Base-by-base conservation (phyloP, 1,284 basidiomycete species). In the Lentinus polychrous region DNA sequence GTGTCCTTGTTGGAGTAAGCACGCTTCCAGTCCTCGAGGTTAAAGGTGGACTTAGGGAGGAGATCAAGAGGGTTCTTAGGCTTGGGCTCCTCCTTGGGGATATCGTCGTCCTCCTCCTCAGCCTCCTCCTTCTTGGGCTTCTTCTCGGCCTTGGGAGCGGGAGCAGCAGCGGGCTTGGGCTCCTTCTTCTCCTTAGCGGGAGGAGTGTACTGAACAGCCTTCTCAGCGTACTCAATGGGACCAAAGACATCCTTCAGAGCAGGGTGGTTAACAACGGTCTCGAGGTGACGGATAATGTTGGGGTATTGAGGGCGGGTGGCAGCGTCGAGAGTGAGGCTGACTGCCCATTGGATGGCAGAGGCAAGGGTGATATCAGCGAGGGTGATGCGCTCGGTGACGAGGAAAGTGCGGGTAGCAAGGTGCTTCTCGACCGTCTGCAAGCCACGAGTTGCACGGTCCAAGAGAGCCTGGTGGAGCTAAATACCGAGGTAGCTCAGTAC, bases 1-100 rank as follows among this genome's bases (percentile, higher is more conserved):
- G 94, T 97, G 49, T 97, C 94, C 70, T 88, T 86, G 86, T 98
- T 98, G 60, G 93, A 96, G 79, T 98, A 98, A 51, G 89, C 86
- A 47, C 93, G 85, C 75, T 98, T 98, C 91, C 91, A 96, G 73
- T 97, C 94, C 69, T 98, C 94, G 50, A 98, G 84, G 75, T 94
- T 93, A 75, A 97, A 89, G 12, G 79, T 72, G 15, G 90, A 92
- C 74, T 95, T 95, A 58, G 94, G 92, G 49, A 96, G 81, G 53
- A 78, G 76, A 57, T 97, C 95, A 46, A 96, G 83, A 27, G 94
- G 94, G 80, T 97, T 96, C 81, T 94, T 94, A 50, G 73, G 78
- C 71, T 95, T 86, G 59, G 85, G 82, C 63, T 81, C 80, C 49
- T 79, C 77, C 52, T 71, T 72, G 20, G 75, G 74, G 22, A 75